Base-by-base conservation (phyloP, 2,329 filamentous ascomycete genomes). In the Graphilbum ipis-grandicollis region DNA sequence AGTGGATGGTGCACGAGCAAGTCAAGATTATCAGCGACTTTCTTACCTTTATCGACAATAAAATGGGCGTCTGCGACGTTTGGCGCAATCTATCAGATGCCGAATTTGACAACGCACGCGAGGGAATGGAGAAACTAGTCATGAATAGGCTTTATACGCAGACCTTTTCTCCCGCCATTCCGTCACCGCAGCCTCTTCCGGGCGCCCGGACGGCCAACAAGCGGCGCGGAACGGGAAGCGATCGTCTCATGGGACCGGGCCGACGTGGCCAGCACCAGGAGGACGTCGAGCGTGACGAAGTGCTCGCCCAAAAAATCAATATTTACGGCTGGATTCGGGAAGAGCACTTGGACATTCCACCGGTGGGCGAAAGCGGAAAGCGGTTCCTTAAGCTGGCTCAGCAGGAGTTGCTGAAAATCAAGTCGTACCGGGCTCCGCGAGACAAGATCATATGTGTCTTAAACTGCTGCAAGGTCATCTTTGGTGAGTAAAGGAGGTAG, bases 1-100 rank as follows among this genome's bases (percentile, higher is more conserved):
- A 96, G 56, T 98, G 90, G 90, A 93, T 93, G 82, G 90, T 94
- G 7, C 90, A 98, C 53, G 90, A 98, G 58, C 90, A 98, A 56
- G 90, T 96, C 53, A 98, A 98, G 59, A 96, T 98, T 43, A 93
- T 98, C 42, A 75, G 83, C 46, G 92, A 98, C 54, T 98, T 98
- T 47, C 63, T 98, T 34, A 76, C 85, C 32, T 98, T 98, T 50
- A 98, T 98, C 44, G 81, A 82, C 37, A 93, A 93, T 59, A 96
- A 96, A 62, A 98, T 98, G 92, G 84, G 79, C 13, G 71, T 84
- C 45, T 98, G 90, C 51, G 90, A 98, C 43, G 84, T 98, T 3
- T 98, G 90, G 90, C 75, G 82, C 39, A 83, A 90, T 25, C 83
- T 96, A 0, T 93, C 86, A 1, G 90, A 98, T 54, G 83, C 83